phyloP scores from a whole-genome alignment of 2,329 filamentous ascomycete species.

The Ophiosphaerella narmari region DNA sequence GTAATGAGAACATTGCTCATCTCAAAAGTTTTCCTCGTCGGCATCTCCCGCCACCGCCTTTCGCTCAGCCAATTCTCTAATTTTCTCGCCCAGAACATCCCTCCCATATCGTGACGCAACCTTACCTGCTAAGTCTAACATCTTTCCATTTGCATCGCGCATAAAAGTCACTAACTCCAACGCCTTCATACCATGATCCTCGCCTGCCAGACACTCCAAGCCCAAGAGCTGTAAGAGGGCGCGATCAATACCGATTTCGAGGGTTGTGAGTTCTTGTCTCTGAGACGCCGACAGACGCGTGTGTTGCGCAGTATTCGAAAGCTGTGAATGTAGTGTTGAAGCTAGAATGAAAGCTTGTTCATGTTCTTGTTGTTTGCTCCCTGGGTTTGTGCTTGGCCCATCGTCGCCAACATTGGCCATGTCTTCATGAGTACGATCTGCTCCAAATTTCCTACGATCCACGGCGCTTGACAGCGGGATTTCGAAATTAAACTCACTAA shows the following conservation, averaged over 20 bases:
- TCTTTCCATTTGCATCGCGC: slow-evolving; percentile 81
- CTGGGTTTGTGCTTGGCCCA: slow-evolving; percentile 5
- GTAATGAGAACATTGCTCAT: too few relatives aligned
- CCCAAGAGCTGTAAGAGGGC: slow-evolving; percentile 86
- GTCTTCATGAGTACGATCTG: slow-evolving; percentile 40
- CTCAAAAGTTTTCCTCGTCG: slow-evolving; percentile 11
- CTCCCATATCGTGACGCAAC: slow-evolving; percentile 85
- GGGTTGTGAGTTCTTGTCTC: slow-evolving; percentile 67
- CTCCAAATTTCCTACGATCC: slow-evolving; percentile 32
- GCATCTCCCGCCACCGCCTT: slow-evolving; percentile 64
- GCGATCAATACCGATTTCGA: slow-evolving; percentile 89
- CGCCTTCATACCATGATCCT: slow-evolving; percentile 92
- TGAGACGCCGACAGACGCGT: slow-evolving; percentile 69
- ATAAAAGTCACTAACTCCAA: slow-evolving; percentile 88
- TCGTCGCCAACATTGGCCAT: slow-evolving; percentile 43
- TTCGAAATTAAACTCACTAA: slow-evolving; percentile 91
- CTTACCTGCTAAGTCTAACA: slow-evolving; percentile 89
- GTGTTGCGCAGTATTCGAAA: slow-evolving; percentile 73
- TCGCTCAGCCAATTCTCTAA: slow-evolving; percentile 79
- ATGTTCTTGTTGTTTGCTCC: slow-evolving; percentile 63
- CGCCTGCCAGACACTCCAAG: slow-evolving; percentile 86
- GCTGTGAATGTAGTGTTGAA: slow-evolving; percentile 72
- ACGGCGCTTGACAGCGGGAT: slow-evolving; percentile 71
- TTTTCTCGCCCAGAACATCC: slow-evolving; percentile 84
- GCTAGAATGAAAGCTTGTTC: slow-evolving; percentile 83